These are phyloP conservation scores for Extremus antarcticus DNA, from an alignment of 495 filamentous ascomycete species.

Conservation along the genomic window DNA sequence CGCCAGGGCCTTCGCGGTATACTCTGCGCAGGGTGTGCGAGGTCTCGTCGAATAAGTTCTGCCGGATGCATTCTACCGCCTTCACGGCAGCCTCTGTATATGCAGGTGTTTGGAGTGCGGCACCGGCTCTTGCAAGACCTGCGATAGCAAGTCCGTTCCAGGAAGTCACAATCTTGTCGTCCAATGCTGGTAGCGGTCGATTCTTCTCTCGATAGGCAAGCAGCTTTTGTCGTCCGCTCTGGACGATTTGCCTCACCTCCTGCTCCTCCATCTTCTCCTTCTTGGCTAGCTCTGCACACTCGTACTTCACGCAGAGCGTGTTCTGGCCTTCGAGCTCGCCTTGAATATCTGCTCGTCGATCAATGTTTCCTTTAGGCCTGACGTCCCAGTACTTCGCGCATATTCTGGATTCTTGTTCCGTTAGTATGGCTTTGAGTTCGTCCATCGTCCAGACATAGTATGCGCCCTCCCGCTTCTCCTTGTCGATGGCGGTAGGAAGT, in stretches of 20 bases:
- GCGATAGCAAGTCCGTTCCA: conserved; percentile 90
- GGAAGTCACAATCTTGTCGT: conserved; percentile 80
- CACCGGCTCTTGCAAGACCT: conserved; percentile 61
- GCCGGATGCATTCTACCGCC: conserved; percentile 64
- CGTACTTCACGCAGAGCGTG: conserved; percentile 49
- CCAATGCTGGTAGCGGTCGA: conserved; percentile 67
- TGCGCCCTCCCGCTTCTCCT: conserved; percentile 82
- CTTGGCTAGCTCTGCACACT: conserved; percentile 56
- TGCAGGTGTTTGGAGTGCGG: conserved; percentile 50
- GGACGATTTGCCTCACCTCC: conserved; percentile 63
- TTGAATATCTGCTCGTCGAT: conserved; percentile 71
- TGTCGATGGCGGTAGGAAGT: conserved; percentile 59
- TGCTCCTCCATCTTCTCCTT: conserved; percentile 67
- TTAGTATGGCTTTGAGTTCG: conserved; percentile 72
- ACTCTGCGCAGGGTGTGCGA: conserved; percentile 60
- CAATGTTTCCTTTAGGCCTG: conserved; percentile 76
- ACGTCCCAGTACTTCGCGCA: conserved; percentile 81
- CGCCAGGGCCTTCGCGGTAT: conserved; percentile 61
- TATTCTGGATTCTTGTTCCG: conserved; percentile 56
- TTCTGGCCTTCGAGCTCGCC: conserved; percentile 90
- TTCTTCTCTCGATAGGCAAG: conserved; percentile 61
- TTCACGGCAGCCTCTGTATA: conserved; percentile 56
- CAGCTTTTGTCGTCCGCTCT: conserved; percentile 56
- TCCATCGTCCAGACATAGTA: conserved; percentile 92
- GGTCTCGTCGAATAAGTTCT: conserved; percentile 60